phyloP scores from a whole-genome alignment of 2,329 filamentous ascomycete genomes.

The Epichloe brachyelytri region DNA sequence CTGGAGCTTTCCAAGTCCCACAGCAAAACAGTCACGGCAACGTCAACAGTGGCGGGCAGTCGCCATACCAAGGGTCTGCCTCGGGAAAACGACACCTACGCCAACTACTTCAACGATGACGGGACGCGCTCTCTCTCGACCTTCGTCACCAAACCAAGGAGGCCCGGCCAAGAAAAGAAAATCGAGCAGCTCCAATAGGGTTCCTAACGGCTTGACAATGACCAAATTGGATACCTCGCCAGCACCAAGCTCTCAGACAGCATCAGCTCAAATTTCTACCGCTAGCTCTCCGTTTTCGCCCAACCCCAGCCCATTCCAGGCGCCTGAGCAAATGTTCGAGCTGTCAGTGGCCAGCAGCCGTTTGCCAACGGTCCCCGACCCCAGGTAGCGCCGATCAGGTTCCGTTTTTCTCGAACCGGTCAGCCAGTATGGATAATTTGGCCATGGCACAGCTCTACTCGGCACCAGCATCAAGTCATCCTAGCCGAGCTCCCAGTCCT shows the following conservation, averaged over 20 bases:
- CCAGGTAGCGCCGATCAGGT: constrained; percentile 52
- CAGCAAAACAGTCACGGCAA: constrained; percentile 51
- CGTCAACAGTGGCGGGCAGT: constrained; percentile 37
- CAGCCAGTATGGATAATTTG: constrained; percentile 53
- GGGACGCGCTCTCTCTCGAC: constrained; percentile 46
- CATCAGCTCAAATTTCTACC: constrained; percentile 24
- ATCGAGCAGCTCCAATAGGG: constrained; percentile 54
- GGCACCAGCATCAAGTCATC: constrained; percentile 57
- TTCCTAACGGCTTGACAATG: constrained; percentile 68
- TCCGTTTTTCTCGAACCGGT: constrained; percentile 43
- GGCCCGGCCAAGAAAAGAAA: constrained; percentile 76
- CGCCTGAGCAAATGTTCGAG: constrained; percentile 34
- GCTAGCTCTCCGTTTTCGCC: constrained; percentile 42
- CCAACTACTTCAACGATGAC: constrained; percentile 9
- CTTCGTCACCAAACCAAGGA: constrained; percentile 55
- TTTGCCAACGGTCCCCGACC: constrained; percentile 50
- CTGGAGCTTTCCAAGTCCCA: constrained; percentile 32
- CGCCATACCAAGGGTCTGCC: constrained; percentile 17
- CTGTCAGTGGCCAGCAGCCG: constrained; percentile 23
- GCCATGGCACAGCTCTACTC: constrained; percentile 55
- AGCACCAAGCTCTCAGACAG: constrained; percentile 24
- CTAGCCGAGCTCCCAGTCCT: constrained; percentile 69
- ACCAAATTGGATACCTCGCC: constrained; percentile 58
- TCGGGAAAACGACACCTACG: constrained; percentile 21
- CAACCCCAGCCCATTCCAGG: constrained; percentile 29